phyloP scores from a whole-genome alignment of 495 filamentous ascomycete species.

The Bathelium albidoporum region DNA sequence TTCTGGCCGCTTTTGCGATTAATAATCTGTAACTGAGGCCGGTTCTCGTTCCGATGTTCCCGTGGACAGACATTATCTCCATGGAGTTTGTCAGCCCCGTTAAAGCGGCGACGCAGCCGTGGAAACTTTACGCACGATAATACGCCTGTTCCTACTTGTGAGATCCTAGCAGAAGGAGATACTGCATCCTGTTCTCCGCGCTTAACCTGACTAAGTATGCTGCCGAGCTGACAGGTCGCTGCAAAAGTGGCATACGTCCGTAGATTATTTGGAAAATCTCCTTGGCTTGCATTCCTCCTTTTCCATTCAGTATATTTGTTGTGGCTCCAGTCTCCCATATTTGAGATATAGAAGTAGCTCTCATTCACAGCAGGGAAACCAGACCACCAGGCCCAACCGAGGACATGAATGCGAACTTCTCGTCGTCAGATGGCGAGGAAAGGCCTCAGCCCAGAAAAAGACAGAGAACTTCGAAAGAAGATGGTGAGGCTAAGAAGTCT shows the following conservation, averaged over 20 bases:
- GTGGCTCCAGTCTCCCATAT: neutral
- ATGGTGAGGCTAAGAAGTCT: constrained; percentile 24
- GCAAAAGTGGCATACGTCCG: neutral
- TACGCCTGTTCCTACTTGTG: neutral
- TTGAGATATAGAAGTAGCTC: neutral
- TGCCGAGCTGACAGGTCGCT: neutral
- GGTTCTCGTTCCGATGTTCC: neutral
- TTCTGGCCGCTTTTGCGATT: too few species aligned
- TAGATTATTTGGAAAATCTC: neutral
- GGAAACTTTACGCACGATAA: neutral
- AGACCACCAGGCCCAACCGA: neutral
- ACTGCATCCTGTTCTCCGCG: neutral
- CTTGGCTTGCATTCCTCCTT: neutral
- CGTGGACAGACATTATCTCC: neutral
- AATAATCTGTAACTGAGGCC: too few species aligned
- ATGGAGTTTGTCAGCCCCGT: neutral
- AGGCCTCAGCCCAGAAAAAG: neutral
- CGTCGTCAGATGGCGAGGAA: neutral
- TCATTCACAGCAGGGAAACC: neutral
- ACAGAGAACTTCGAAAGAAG: constrained; percentile 8
- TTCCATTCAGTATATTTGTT: neutral
- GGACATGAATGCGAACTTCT: neutral
- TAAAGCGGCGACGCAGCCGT: neutral
- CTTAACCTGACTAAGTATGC: neutral
- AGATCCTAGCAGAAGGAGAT: neutral